Percentiles rank a stretch among this genome's conserved stretches.
phyloP scores from a whole-genome alignment of 768 basidiomycete species.

The Mycena galopus region DNA sequence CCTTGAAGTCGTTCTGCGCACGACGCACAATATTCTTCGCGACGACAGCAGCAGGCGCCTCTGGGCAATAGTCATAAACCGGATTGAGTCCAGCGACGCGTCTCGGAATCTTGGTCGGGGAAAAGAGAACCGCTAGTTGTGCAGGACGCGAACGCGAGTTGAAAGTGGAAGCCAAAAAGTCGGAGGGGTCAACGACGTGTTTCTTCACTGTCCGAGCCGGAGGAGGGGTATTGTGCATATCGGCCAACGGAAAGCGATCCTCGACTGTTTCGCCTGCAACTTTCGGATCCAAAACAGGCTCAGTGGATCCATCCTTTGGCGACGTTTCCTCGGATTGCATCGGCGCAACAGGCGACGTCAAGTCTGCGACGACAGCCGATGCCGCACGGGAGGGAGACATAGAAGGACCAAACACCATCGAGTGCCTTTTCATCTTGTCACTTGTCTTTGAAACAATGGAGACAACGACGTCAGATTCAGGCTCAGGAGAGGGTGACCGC shows the following conservation, averaged over 20 bases:
- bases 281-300: background rate
- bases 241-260: conserved; percentile 17
- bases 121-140: conserved; percentile 18
- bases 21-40: conserved; percentile 13
- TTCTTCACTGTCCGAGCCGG: background rate
- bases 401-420: background rate
- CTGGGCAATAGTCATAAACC: conserved; percentile 13
- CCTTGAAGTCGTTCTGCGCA: conserved; percentile 25
- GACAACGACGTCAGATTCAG: background rate
- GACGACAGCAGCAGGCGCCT: conserved; percentile 16
- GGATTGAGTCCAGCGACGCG: conserved; percentile 17
- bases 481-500: background rate
- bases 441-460: background rate
- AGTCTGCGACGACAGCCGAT: background rate
- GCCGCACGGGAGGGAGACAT: background rate
- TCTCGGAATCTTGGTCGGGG: conserved; percentile 20
- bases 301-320: background rate
- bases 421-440: conserved; percentile 12
- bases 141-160: background rate
- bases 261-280: background rate
- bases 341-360: background rate
- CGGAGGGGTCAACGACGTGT: background rate
- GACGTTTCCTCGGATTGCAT: background rate
- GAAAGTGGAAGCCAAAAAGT: background rate
- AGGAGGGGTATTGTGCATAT: conserved; percentile 23